These are phyloP conservation scores for Trichoderma afroharzianum DNA, from an alignment of 2,329 filamentous ascomycete genomes.

Conservation along the genomic window DNA sequence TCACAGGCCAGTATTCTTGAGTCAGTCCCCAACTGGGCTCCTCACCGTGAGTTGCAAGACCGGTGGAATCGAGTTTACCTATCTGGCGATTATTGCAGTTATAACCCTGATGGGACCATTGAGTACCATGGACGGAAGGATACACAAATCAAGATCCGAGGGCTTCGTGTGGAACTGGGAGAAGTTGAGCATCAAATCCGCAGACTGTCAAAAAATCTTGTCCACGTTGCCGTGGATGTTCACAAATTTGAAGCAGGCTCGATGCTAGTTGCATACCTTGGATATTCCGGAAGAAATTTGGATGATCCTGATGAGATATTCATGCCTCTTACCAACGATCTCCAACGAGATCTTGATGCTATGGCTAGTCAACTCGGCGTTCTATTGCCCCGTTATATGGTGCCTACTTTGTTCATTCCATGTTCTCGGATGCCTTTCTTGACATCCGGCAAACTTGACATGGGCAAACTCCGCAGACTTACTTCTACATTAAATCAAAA, in stretches of 20 bases:
- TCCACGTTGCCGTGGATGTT: slow-evolving; percentile 13
- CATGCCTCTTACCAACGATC: slow-evolving; percentile 1
- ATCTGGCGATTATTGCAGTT: neutral
- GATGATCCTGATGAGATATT: slow-evolving; percentile 10
- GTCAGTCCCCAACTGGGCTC: neutral
- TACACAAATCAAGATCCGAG: neutral
- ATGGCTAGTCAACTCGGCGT: slow-evolving; percentile 10
- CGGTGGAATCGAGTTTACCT: slow-evolving; percentile 2
- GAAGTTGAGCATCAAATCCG: slow-evolving; percentile 17
- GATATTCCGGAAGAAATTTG: neutral
- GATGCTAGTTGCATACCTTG: slow-evolving; percentile 1
- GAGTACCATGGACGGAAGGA: slow-evolving; percentile 10
- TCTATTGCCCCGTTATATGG: slow-evolving; percentile 22
- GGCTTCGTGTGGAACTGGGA: neutral
- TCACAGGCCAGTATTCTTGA: neutral
- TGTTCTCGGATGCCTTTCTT: slow-evolving; percentile 20
- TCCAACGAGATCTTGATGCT: slow-evolving; percentile 19
- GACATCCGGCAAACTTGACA: slow-evolving; percentile 20
- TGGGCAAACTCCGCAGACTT: neutral
- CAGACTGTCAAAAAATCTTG: neutral
- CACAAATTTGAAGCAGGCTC: neutral
- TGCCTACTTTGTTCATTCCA: slow-evolving; percentile 21
- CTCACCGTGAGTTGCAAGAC: neutral
- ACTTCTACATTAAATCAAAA: neutral
- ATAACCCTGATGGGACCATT: neutral